phyloP scores from a whole-genome alignment of 2,329 filamentous ascomycete species.

The Chrysosphaeria jannelii region DNA sequence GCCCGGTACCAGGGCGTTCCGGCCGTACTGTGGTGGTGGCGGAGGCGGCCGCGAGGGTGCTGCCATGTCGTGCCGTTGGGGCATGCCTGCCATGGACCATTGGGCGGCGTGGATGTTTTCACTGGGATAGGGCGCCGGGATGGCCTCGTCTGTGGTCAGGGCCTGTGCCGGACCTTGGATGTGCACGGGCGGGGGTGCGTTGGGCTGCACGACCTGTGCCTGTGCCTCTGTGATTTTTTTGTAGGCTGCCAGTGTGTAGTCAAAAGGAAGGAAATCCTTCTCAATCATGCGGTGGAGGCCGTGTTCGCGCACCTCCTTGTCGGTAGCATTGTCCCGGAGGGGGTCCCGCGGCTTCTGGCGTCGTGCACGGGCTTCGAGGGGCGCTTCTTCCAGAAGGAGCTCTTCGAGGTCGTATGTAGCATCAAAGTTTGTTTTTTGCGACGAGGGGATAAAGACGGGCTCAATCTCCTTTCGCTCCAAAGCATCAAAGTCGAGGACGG shows the following conservation, averaged over 20 bases:
- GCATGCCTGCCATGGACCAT: too few relatives aligned
- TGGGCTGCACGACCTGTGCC: too few relatives aligned
- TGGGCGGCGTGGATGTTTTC: too few relatives aligned
- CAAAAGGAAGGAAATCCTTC: constrained; percentile 75
- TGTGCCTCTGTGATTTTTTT: too few relatives aligned
- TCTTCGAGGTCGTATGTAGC: constrained; percentile 95
- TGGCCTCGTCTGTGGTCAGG: constrained; percentile 20
- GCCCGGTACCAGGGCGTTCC: too few relatives aligned
- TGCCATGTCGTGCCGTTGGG: too few relatives aligned
- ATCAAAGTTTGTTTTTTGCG: constrained; percentile 97
- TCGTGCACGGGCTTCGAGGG: constrained; percentile 68
- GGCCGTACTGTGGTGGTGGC: too few relatives aligned
- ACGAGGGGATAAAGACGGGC: constrained; percentile 75
- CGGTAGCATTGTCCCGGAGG: constrained; percentile 77
- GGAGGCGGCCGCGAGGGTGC: too few relatives aligned
- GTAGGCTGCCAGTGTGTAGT: constrained; percentile 65
- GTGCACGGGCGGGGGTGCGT: neutral
- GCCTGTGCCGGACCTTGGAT: constrained; percentile 12
- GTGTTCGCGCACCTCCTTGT: constrained; percentile 81
- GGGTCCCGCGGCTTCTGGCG: constrained; percentile 82
- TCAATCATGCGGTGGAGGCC: constrained; percentile 88
- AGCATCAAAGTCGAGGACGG: constrained; percentile 51
- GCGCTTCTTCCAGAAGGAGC: constrained; percentile 73
- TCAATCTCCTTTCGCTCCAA: constrained; percentile 68
- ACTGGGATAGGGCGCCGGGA: constrained; percentile 10